Evolutionary conservation across 1,284 basidiomycete species (phyloP).

Genomic region (Sphagnurus paluster): DNA sequence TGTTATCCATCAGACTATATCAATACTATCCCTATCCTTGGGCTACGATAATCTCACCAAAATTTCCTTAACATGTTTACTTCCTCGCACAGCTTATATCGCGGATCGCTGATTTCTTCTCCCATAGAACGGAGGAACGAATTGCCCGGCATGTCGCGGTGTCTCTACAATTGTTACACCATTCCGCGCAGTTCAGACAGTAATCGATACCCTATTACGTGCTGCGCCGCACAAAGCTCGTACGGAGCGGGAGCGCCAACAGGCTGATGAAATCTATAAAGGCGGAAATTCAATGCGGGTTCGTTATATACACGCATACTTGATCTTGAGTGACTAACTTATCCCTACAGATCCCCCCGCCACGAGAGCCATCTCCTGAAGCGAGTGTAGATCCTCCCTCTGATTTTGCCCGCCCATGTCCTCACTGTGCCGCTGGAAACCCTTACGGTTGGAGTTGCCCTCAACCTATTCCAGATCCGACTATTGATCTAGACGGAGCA

Average conservation of each 20-base stretch:
- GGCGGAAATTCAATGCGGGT: slow-evolving; percentile 68
- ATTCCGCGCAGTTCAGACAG: slow-evolving; percentile 66
- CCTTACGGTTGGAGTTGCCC: slow-evolving; percentile 72
- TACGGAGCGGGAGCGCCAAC: slow-evolving; percentile 62
- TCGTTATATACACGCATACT: slow-evolving; percentile 29
- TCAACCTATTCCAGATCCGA: slow-evolving; percentile 69
- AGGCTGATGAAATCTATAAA: slow-evolving; percentile 76
- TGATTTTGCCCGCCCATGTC: slow-evolving; percentile 71
- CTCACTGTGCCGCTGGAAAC: slow-evolving; percentile 67
- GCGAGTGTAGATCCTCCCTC: slow-evolving; percentile 60
- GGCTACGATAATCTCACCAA: neutral
- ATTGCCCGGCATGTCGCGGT: slow-evolving; percentile 74
- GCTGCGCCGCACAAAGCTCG: slow-evolving; percentile 64
- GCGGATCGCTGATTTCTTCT: slow-evolving; percentile 12
- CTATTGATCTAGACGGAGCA: slow-evolving; percentile 59
- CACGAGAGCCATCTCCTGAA: slow-evolving; percentile 72
- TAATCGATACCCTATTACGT: slow-evolving; percentile 68
- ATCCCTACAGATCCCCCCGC: slow-evolving; percentile 61
- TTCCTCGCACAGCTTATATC: neutral
- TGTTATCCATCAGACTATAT: slow-evolving; percentile 13
- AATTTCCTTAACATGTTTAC: neutral
- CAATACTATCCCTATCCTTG: slow-evolving; percentile 7
- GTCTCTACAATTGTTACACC: slow-evolving; percentile 64
- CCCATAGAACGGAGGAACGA: slow-evolving; percentile 73
- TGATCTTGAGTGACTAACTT: slow-evolving; percentile 11